Evolutionary conservation across 495 filamentous ascomycete species (phyloP).

Genomic region (Rostrohypoxylon terebratum): DNA sequence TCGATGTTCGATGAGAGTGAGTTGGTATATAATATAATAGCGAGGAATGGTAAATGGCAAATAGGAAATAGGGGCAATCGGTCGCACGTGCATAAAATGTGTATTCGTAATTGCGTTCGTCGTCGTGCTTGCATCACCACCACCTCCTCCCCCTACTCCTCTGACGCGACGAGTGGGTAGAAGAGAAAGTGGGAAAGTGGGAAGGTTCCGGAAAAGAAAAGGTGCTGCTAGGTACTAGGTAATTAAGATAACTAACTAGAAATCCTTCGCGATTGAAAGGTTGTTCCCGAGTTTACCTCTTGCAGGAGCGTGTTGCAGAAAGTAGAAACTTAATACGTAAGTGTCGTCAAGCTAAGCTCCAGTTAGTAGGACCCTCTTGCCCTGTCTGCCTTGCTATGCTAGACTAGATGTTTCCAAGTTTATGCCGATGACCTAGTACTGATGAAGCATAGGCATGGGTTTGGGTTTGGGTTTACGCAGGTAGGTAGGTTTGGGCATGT

Average conservation of each 20-base stretch:
- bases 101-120: not conserved
- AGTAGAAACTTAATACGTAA: slow-evolving; percentile 18
- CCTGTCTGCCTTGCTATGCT: not conserved
- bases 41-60: not conserved
- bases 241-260: not conserved
- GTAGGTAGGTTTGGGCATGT: not conserved
- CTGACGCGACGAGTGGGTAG: slow-evolving; percentile 5
- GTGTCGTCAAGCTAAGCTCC: slow-evolving; percentile 17
- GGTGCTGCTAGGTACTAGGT: too few species aligned
- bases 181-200: not conserved
- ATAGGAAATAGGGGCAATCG: not conserved
- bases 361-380: not conserved
- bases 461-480: too few species aligned
- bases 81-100: not conserved
- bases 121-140: not conserved
- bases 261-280: not conserved
- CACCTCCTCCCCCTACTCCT: slow-evolving; percentile 25
- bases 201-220: not conserved
- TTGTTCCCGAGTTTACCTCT: not conserved
- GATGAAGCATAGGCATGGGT: not conserved
- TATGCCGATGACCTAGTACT: slow-evolving; percentile 4
- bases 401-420: slow-evolving; percentile 2
- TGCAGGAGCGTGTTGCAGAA: slow-evolving; percentile 12
- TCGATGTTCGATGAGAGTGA: slow-evolving; percentile 2
- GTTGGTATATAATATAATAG: not conserved